Evolutionary conservation across 208 protist species (phyloP).

Genomic region (Naegleria fowleri): DNA sequence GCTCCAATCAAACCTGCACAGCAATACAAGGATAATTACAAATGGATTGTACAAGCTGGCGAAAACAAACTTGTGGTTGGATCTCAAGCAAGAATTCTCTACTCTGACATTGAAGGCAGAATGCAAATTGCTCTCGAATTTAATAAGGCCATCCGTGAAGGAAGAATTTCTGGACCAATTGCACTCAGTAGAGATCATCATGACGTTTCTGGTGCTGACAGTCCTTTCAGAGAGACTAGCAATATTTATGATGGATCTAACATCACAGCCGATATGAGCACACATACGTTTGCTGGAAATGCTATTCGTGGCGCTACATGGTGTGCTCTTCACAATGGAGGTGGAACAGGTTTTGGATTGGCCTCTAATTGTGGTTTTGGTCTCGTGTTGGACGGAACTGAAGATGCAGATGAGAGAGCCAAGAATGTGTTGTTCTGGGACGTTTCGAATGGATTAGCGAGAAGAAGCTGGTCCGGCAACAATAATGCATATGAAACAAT

Average conservation of each 20-base stretch:
- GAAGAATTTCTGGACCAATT: slow-evolving; percentile 54
- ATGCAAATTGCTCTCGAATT: slow-evolving; percentile 61
- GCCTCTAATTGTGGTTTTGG: slow-evolving; percentile 80
- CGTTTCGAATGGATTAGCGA: slow-evolving; percentile 68
- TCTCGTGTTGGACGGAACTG: slow-evolving; percentile 69
- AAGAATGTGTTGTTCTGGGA: slow-evolving; percentile 73
- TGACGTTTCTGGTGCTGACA: slow-evolving; percentile 70
- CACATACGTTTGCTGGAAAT: slow-evolving; percentile 65
- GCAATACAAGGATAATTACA: slow-evolving; percentile 66
- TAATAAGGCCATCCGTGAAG: slow-evolving; percentile 62
- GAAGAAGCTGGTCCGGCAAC: slow-evolving; percentile 67
- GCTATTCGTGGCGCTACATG: slow-evolving; percentile 64
- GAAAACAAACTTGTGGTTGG: slow-evolving; percentile 72
- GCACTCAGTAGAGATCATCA: slow-evolving; percentile 70
- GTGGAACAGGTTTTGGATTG: slow-evolving; percentile 72
- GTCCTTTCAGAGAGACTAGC: slow-evolving; percentile 69
- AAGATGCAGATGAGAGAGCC: slow-evolving; percentile 45
- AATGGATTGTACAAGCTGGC: slow-evolving; percentile 65
- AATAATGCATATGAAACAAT: slow-evolving; percentile 61
- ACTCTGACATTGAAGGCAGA: slow-evolving; percentile 59
- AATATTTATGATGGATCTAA: slow-evolving; percentile 68
- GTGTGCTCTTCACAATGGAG: slow-evolving; percentile 74
- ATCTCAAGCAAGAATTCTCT: slow-evolving; percentile 75
- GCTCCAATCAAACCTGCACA: too few species aligned
- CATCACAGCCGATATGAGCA: slow-evolving; percentile 71